Conservation (phyloP, 495 filamentous ascomycete genomes). For the Extremus antarcticus region DNA sequence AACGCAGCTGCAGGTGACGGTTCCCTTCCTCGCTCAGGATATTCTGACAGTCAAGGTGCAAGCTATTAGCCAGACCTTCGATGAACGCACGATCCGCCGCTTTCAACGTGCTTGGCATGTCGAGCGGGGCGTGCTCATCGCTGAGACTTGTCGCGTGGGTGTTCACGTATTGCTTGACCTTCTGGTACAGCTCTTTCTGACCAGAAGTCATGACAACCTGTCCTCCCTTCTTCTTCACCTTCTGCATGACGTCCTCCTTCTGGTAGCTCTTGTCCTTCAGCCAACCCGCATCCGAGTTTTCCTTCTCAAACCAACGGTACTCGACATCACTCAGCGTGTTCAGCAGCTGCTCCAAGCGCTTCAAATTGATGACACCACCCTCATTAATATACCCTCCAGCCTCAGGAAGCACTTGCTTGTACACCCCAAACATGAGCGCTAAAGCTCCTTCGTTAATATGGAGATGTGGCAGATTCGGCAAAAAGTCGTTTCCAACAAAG, state of each 20-base stretch:
- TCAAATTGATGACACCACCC: conserved; percentile 76
- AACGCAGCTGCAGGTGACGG: conserved; percentile 64
- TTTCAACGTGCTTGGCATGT: conserved; percentile 63
- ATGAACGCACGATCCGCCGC: conserved; percentile 88
- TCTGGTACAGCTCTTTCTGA: conserved; percentile 71
- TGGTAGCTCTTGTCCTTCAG: conserved; percentile 70
- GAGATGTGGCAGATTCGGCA: conserved; percentile 89
- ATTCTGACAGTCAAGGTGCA: conserved; percentile 73
- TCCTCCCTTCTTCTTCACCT: conserved; percentile 46
- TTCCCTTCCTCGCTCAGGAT: conserved; percentile 66
- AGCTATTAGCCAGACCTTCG: conserved; percentile 70
- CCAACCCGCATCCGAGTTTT: conserved; percentile 82
- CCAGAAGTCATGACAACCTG: conserved; percentile 64
- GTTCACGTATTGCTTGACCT: conserved; percentile 69
- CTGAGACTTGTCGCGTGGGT: conserved; percentile 39
- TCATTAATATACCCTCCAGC: conserved; percentile 96
- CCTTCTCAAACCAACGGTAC: conserved; percentile 80
- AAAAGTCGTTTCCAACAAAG: conserved; percentile 98
- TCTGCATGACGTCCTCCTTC: conserved; percentile 50
- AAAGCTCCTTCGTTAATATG: conserved; percentile 98
- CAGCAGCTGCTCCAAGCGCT: conserved; percentile 65
- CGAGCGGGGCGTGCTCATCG: conserved; percentile 40
- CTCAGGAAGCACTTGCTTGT: conserved; percentile 79
- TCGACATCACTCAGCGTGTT: conserved; percentile 78
- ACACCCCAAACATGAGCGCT: conserved; percentile 92